Percentiles rank a stretch among this genome's conserved stretches.
phyloP scores from a whole-genome alignment of 176 grass and related monocot species.

The Rhynchospora tenuis region DNA sequence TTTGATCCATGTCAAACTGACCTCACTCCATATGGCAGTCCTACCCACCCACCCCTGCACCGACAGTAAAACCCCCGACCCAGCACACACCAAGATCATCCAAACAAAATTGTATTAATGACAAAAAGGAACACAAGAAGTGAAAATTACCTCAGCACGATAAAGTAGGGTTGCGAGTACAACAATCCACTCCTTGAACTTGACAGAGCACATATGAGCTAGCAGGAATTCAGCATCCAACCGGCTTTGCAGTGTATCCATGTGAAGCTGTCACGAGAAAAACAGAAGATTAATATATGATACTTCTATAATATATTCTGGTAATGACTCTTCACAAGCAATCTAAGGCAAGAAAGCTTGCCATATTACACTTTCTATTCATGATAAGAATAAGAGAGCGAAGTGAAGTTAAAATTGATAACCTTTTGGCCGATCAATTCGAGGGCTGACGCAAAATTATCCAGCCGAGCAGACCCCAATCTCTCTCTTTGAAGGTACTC shows the following conservation, averaged over 20 bases:
- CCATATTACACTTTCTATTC: not conserved
- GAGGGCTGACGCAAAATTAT: slow-evolving; percentile 96
- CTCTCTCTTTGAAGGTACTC: slow-evolving; percentile 99
- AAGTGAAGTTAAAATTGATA: slow-evolving; percentile 1
- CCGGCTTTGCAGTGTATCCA: slow-evolving; percentile 93
- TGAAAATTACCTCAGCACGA: slow-evolving; percentile 66
- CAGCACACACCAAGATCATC: not conserved
- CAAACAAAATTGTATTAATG: not conserved
- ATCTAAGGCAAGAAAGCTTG: not conserved
- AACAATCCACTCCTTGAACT: slow-evolving; percentile 98
- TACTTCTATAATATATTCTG: not conserved
- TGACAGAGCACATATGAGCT: slow-evolving; percentile 99
- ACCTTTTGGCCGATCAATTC: slow-evolving; percentile 99
- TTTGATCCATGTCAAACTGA: not conserved
- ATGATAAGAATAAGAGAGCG: not conserved
- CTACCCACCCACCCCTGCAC: too few relatives aligned
- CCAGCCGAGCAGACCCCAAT: slow-evolving; percentile 67
- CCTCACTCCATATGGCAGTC: not conserved
- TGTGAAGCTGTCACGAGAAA: slow-evolving; percentile 60
- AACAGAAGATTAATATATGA: slow-evolving; percentile 15
- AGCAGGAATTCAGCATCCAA: slow-evolving; percentile 98
- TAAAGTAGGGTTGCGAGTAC: slow-evolving; percentile 89
- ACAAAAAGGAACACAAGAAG: slow-evolving; percentile 20
- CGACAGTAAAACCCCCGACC: too few relatives aligned
- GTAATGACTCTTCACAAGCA: not conserved